Base-by-base conservation (phyloP, 805 yeast genomes). In the Candida orba region DNA sequence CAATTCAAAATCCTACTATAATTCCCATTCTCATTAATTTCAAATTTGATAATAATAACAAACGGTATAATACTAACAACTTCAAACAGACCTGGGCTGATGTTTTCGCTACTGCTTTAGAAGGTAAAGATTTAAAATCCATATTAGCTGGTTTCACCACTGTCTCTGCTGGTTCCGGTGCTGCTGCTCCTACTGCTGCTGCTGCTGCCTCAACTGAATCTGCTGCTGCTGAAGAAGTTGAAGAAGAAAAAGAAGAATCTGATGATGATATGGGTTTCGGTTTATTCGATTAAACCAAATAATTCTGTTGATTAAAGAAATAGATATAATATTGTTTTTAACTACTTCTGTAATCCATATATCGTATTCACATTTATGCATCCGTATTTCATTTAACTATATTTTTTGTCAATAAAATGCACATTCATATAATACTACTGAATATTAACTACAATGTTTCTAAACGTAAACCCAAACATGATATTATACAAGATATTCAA, bases 191-290 rank as follows among this genome's bases (percentile, higher is more conserved):
- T 51, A 72, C 64, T 57, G 73, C 64, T 57, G 73, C 64, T 50
- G 72, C 64, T 59, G 71, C 66, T 54, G 71, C 62, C 49, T 72
- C 63, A 47, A 73, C 66, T 51, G 76, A 63, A 47, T 76, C 64
- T 43, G 87, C 69, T 51, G 84, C 69, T 53, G 85, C 69, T 56
- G 86, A 66, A 51, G 79, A 73, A 59, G 82, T 62, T 52, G 82
- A 69, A 62, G 79, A 69, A 62, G 78, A 66, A 48, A 69, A 66
- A 56, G 86, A 80, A 67, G 84, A 76, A 68, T 78, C 81, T 54
- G 88, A 81, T 66, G 87, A 80, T 63, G 93, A 82, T 73, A 82
- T 84, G 91, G 91, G 91, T 62, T 80, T 84, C 82, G 91, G 91
- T 75, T 79, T 84, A 73, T 84, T 84, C 77, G 95, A 84, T 74